phyloP scores from a whole-genome alignment of 2,329 filamentous ascomycete species.

The Monosporascus sp. region DNA sequence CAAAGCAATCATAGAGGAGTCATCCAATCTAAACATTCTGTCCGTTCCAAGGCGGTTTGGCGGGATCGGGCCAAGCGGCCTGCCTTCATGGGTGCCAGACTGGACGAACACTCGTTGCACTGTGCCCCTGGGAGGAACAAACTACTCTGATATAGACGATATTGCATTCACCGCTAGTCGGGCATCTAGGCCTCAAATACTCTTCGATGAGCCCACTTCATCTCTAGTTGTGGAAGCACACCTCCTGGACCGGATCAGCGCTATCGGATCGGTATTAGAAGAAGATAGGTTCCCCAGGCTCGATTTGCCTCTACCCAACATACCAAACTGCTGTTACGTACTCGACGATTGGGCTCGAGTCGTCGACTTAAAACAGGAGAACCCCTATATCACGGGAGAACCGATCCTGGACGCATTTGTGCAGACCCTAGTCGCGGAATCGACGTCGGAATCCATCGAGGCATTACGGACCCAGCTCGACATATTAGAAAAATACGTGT shows the following conservation, averaged over 20 bases:
- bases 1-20: conserved; percentile 9
- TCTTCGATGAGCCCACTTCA: conserved; percentile 1
- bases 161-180: conserved; percentile 8
- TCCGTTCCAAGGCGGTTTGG: conserved; percentile 7
- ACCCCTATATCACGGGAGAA: conserved; percentile 9
- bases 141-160: conserved; percentile 15
- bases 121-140: background rate
- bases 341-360: conserved; percentile 9
- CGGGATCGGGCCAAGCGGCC: background rate
- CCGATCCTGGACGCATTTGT: conserved; percentile 13
- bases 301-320: conserved; percentile 8
- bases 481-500: conserved; percentile 10
- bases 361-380: background rate
- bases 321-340: conserved; percentile 13
- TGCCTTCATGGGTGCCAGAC: conserved; percentile 10
- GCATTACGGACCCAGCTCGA: conserved; percentile 8
- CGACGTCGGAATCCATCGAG: conserved; percentile 6
- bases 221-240: conserved; percentile 7
- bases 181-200: conserved; percentile 4
- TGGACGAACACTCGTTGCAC: background rate
- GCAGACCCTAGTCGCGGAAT: conserved; percentile 9
- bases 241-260: conserved; percentile 10
- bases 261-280: conserved; percentile 8
- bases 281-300: conserved; percentile 8
- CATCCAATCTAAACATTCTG: conserved; percentile 12